Conservation (phyloP, 805 yeast genomes). For the Kodamaea sagamina region DNA sequence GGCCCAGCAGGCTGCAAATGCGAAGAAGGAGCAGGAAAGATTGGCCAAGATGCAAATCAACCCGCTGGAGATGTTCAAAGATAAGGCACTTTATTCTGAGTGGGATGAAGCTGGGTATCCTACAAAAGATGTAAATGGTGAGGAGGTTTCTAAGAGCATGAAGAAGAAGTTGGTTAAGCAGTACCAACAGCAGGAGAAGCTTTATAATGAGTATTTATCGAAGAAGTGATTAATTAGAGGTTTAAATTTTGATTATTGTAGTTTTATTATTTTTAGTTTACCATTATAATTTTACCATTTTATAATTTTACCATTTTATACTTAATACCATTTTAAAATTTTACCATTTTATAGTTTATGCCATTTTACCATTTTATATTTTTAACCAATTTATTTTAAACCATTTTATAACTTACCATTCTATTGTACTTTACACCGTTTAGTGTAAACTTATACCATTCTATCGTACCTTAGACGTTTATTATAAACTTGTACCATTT, state of each 20-base stretch:
- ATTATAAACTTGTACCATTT: too few species aligned
- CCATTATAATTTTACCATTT: too few species aligned
- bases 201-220: conserved; percentile 63
- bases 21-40: conserved; percentile 63
- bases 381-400: too few species aligned
- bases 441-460: too few species aligned
- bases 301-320: too few species aligned
- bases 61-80: conserved; percentile 75
- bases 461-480: too few species aligned
- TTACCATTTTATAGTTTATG: too few species aligned
- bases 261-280: too few species aligned
- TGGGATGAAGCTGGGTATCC: conserved; percentile 92
- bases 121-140: conserved; percentile 70
- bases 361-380: too few species aligned
- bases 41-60: conserved; percentile 64
- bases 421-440: too few species aligned
- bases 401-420: too few species aligned
- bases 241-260: background rate
- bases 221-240: background rate
- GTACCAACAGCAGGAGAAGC: conserved; percentile 77
- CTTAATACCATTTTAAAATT: too few species aligned
- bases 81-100: conserved; percentile 54
- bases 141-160: conserved; percentile 82
- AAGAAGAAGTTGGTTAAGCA: conserved; percentile 79
- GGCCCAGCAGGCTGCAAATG: conserved; percentile 49